These are phyloP conservation scores for Agrocybe pediades DNA, from an alignment of 768 basidiomycete species.

Conservation along the genomic window DNA sequence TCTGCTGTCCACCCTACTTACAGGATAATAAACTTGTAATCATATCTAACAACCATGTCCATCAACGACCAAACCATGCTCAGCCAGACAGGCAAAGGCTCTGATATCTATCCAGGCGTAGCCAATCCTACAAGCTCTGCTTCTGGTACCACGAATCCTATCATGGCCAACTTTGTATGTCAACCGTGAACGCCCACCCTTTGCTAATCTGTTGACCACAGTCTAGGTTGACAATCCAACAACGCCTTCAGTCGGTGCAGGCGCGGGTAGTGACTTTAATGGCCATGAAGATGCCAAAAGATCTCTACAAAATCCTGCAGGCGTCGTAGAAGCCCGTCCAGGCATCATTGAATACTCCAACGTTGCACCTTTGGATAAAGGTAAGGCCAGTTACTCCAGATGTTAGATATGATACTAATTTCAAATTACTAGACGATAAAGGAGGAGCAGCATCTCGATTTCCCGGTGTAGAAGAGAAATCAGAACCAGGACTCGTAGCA, in stretches of 20 bases:
- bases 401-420: background rate
- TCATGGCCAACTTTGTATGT: constrained; percentile 45
- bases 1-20: constrained; percentile 1
- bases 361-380: constrained; percentile 53
- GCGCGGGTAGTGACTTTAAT: constrained; percentile 38
- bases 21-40: background rate
- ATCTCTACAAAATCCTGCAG: constrained; percentile 41
- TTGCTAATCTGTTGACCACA: background rate
- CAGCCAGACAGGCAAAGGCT: constrained; percentile 26
- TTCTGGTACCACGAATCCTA: constrained; percentile 35
- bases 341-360: constrained; percentile 58
- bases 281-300: constrained; percentile 41
- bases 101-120: constrained; percentile 42
- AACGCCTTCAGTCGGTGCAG: constrained; percentile 37
- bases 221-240: constrained; percentile 43
- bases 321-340: constrained; percentile 53
- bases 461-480: background rate
- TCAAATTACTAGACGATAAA: background rate
- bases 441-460: background rate
- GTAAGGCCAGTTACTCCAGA: constrained; percentile 18
- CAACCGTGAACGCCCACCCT: background rate
- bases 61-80: constrained; percentile 24
- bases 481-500: background rate
- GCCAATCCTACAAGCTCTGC: constrained; percentile 46
- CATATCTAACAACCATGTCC: constrained; percentile 32